Base-by-base conservation (phyloP, 148 eudicot genomes). In the Heliosperma pusillum region DNA sequence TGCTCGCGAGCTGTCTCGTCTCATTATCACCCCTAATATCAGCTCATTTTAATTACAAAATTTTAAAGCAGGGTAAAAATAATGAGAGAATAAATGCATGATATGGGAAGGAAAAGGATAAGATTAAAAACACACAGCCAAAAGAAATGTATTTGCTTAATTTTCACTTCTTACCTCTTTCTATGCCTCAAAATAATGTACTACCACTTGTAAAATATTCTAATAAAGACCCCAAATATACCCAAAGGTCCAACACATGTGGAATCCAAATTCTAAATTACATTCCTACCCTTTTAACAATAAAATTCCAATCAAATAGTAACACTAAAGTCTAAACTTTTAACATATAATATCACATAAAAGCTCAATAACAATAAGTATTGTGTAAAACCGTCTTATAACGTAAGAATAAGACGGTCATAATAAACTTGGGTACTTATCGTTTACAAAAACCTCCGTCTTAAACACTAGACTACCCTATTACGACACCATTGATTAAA, bases 141-240 rank as follows among this genome's bases (percentile, higher is more conserved):
- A 64, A 42, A 57, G 30, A 1, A 30, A 53, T 50, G 17, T 53
- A 11, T 65, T 75, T 65, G 71, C 77, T 75, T 75, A 47, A 29
- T 75, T 75, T 64, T 65, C 71, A 65, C 71, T 75, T 30, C 71
- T 75, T 65, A 64, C 77, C 50, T 64, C 17, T 64, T 65, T 30
- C 66, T 29, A 30, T 27, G 6, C 40, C 45, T 33, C 47, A 17
- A 30, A 33, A 33, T 11, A 29, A 50, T 24, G 25, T 25, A 52
- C 57, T 25, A 52, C 57, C 36, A 10, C 24, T 25, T 16, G 2
- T 45, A 19, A 25, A 36, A 21, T 33, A 73, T 22, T 56, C 33
- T 26, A 40, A 13, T 63, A 17, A 56, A 36, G 57, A 15, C 44
- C 69, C 30, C 55, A 30, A 62, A 62, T 63, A 27, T 74, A 27